Base-by-base conservation (phyloP, 176 grass and related monocot species). In the Cocos nucifera region DNA sequence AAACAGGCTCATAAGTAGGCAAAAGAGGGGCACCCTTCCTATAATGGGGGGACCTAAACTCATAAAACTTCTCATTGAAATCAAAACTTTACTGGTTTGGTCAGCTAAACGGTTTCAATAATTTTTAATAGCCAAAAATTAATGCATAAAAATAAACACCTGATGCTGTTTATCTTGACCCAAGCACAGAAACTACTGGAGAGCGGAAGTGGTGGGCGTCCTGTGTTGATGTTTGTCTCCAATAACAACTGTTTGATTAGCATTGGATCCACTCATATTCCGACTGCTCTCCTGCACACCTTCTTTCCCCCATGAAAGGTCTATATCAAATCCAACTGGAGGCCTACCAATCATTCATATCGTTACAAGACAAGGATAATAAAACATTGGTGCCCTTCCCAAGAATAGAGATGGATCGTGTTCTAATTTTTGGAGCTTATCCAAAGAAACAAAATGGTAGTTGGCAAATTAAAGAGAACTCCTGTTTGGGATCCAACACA, bases 91-190 rank as follows among this genome's bases (percentile, higher is more conserved):
- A 3, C 35, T 44, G 14, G 35, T 14, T 14, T 44, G 8, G 2
- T 44, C 35, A 44, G 35, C 10, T 30, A 30, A 23, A 30, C 28
- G 7, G 5, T 30, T 44, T 9, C 2, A 3, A 12, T 12, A 44
- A 14, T 3, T 44, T 44, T 44, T 44, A 14, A 14, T 44, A 44
- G 8, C 35, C 6, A 12, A 44, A 23, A 14, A 44, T 12, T 44
- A 14, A 44, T 12, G 35, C 3, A 44, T 14, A 62, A 44, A 49
- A 62, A 32, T 28, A 62, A 35, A 49, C 10, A 62, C 20, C n/a
- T 49, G 60, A 62, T 62, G 35, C 60, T 62, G 60, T 44, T 35
- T 62, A 19, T 49, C 60, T 35, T 62, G 35, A 62, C 60, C 60
- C 44, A 49, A 22, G 44, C 60, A 62, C 29, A 62, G 60, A 62